Percentiles rank a stretch among this genome's conserved stretches.
phyloP scores from a whole-genome alignment of 2,329 filamentous ascomycete genomes.

The Thelonectria olida region DNA sequence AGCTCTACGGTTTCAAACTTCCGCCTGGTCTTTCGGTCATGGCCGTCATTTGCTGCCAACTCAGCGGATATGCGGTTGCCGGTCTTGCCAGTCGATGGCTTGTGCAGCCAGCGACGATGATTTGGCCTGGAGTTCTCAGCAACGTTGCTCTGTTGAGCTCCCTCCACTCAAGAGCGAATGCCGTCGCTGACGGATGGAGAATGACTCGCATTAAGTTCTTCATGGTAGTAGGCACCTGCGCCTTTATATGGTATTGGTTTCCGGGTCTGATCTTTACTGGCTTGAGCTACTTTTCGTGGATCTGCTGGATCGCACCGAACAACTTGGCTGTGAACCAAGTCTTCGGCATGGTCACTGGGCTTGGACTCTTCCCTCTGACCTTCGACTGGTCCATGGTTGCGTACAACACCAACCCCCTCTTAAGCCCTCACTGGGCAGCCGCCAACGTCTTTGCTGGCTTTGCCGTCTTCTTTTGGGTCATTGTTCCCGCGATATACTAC shows the following conservation, averaged over 20 bases:
- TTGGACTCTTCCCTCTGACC: constrained; percentile 70
- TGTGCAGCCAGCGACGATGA: constrained; percentile 9
- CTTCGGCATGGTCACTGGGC: constrained; percentile 69
- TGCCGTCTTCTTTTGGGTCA: constrained; percentile 62
- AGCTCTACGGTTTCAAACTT: constrained; percentile 9
- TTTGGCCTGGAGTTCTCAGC: constrained; percentile 17
- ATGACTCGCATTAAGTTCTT: constrained; percentile 68
- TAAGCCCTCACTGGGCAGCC: constrained; percentile 68
- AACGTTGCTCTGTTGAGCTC: constrained; percentile 13
- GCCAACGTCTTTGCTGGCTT: constrained; percentile 65
- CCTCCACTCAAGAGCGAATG: constrained; percentile 46
- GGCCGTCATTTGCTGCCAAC: constrained; percentile 7
- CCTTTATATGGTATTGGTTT: constrained; percentile 67
- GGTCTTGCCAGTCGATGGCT: constrained; percentile 15
- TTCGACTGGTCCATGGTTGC: constrained; percentile 73
- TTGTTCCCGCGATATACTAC: constrained; percentile 45
- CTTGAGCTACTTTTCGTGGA: constrained; percentile 67
- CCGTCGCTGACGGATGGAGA: constrained; percentile 68
- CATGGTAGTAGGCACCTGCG: constrained; percentile 57
- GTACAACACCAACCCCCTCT: constrained; percentile 64
- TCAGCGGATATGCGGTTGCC: constrained; percentile 15
- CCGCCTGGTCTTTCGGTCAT: constrained; percentile 62
- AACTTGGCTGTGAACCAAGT: constrained; percentile 71
- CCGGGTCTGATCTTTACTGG: constrained; percentile 68
- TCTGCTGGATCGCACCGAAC: constrained; percentile 70